These are phyloP conservation scores for Eucalyptus sp. DNA, from an alignment of 345 rosid species.

Conservation along the genomic window DNA sequence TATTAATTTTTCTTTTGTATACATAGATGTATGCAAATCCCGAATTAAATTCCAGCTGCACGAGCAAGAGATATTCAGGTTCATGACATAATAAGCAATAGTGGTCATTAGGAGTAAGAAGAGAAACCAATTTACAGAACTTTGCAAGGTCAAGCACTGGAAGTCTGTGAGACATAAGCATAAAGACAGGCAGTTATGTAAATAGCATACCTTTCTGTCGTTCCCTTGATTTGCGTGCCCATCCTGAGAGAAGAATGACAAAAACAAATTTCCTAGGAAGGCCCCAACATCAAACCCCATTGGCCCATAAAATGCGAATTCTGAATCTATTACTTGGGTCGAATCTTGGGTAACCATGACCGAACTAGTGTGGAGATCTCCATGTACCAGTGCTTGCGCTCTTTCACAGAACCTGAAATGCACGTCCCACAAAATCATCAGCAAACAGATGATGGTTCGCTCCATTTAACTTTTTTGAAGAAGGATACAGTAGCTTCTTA, in stretches of 20 bases:
- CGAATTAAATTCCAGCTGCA: background rate
- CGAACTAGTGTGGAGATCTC: conserved; percentile 94
- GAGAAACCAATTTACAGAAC: background rate
- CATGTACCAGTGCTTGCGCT: conserved; percentile 85
- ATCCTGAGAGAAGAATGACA: conserved; percentile 88
- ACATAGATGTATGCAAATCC: background rate
- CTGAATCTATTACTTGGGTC: conserved; percentile 90
- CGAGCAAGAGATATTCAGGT: background rate
- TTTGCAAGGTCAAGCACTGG: background rate
- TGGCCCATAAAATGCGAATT: conserved; percentile 87
- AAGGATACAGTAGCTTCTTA: background rate
- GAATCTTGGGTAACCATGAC: conserved; percentile 85
- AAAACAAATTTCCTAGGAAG: conserved; percentile 75
- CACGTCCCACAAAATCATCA: background rate
- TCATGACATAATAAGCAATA: background rate
- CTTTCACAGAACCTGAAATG: conserved; percentile 84
- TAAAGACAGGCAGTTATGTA: background rate
- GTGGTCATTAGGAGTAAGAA: background rate
- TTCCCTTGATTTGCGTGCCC: conserved; percentile 64
- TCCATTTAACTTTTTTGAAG: background rate
- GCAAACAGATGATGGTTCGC: background rate
- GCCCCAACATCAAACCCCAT: conserved; percentile 96
- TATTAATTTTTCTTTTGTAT: background rate
- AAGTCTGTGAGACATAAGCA: background rate
- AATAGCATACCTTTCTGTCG: conserved; percentile 48